Percentiles rank a stretch among this genome's conserved stretches.
phyloP scores from a whole-genome alignment of 805 yeast species.

The Pichia nanzhaoensis region DNA sequence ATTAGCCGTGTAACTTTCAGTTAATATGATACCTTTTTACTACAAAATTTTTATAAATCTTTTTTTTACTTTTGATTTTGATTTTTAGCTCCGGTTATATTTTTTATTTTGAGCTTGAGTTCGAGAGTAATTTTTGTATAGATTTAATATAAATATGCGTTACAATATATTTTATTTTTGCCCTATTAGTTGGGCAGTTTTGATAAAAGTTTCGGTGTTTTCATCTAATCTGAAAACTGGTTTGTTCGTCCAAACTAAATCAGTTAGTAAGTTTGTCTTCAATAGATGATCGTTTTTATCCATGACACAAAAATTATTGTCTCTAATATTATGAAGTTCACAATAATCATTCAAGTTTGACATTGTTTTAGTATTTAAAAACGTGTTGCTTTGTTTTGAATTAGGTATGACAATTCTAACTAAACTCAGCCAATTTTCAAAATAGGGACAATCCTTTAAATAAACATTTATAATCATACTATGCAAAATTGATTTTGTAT shows the following conservation, averaged over 20 bases:
- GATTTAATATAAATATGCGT: neutral
- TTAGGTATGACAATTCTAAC: conserved; percentile 13
- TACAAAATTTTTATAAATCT: too few species aligned
- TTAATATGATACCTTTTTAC: too few species aligned
- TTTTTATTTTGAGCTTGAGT: too few species aligned
- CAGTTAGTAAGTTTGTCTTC: conserved; percentile 11
- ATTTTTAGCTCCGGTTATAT: too few species aligned
- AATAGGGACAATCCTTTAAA: conserved; percentile 17
- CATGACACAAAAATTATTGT: conserved; percentile 12
- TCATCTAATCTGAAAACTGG: conserved; percentile 12
- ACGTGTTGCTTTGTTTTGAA: neutral
- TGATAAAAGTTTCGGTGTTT: conserved; percentile 14
- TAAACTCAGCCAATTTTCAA: conserved; percentile 23
- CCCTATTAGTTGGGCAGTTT: conserved; percentile 13
- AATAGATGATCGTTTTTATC: conserved; percentile 12
- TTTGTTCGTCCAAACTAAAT: conserved; percentile 18
- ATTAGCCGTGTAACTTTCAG: too few species aligned
- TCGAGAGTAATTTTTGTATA: too few species aligned
- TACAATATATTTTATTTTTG: neutral
- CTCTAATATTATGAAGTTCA: conserved; percentile 16
- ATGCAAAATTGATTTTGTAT: conserved; percentile 14
- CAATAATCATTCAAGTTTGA: conserved; percentile 20
- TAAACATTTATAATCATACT: conserved; percentile 18
- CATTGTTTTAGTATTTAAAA: neutral
- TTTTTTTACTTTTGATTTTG: too few species aligned